A percentile compares a stretch with the other conserved stretches of the same genome.
Evolutionary conservation across 805 yeast species (phyloP).

Genomic region (Danielia reshetovae): DNA sequence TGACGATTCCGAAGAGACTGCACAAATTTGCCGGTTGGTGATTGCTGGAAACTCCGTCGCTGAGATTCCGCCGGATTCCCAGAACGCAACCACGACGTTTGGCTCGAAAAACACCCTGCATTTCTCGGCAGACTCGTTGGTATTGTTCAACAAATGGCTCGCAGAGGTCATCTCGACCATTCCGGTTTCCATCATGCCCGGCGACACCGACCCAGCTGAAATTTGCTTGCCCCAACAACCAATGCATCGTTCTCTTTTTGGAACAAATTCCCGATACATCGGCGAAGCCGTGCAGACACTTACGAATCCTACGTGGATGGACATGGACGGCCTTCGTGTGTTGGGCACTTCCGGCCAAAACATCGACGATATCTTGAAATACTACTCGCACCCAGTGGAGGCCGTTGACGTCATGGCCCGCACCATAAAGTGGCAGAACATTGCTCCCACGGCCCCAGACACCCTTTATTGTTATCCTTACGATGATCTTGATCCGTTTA

Average conservation of each 20-base stretch:
- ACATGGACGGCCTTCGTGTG: slow-evolving; percentile 50
- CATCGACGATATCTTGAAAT: slow-evolving; percentile 70
- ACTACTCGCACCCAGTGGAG: slow-evolving; percentile 40
- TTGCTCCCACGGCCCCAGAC: slow-evolving; percentile 94
- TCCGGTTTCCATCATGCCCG: slow-evolving; percentile 81
- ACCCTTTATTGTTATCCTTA: slow-evolving; percentile 89
- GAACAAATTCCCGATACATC: slow-evolving; percentile 39
- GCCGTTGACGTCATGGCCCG: slow-evolving; percentile 46
- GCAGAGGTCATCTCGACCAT: slow-evolving; percentile 52
- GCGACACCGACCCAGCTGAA: slow-evolving; percentile 82
- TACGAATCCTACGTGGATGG: slow-evolving; percentile 74
- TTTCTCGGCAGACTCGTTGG: slow-evolving; percentile 45
- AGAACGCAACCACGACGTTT: slow-evolving; percentile 34
- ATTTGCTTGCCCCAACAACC: slow-evolving; percentile 85
- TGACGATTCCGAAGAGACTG: slow-evolving; percentile 19
- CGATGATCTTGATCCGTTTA: slow-evolving; percentile 72
- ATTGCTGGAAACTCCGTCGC: slow-evolving; percentile 71
- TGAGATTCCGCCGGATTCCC: slow-evolving; percentile 21
- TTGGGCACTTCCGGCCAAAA: slow-evolving; percentile 86
- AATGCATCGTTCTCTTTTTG: slow-evolving; percentile 72
- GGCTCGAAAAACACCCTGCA: slow-evolving; percentile 53
- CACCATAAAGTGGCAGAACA: slow-evolving; percentile 77
- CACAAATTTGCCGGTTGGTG: slow-evolving; percentile 47
- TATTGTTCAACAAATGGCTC: slow-evolving; percentile 57
- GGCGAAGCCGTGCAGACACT: slow-evolving; percentile 34